A percentile compares a stretch with the other conserved stretches of the same genome.
phyloP scores from a whole-genome alignment of 2,329 filamentous ascomycete genomes.

The Tolypocladium guangdongense region DNA sequence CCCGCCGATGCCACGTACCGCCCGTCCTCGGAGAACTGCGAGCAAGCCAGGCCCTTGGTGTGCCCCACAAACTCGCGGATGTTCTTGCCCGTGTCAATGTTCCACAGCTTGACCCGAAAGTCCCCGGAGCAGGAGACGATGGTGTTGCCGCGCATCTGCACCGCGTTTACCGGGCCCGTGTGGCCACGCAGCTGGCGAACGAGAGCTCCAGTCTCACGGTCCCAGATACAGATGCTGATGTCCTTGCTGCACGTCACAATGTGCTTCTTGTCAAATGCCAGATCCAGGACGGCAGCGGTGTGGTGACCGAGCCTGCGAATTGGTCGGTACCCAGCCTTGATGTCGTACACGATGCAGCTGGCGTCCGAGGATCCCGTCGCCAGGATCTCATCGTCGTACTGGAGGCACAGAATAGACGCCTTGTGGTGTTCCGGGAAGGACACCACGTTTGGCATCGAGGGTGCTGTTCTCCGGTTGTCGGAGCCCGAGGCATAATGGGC shows the following conservation, averaged over 20 bases:
- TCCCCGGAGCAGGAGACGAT: conserved; percentile 92
- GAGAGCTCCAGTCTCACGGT: conserved; percentile 65
- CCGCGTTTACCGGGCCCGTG: conserved; percentile 86
- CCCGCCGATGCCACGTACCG: conserved; percentile 86
- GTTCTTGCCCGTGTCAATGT: conserved; percentile 76
- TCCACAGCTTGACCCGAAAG: conserved; percentile 90
- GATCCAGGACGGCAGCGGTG: conserved; percentile 79
- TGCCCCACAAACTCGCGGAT: conserved; percentile 86
- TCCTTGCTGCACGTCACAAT: conserved; percentile 98
- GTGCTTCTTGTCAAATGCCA: conserved; percentile 83
- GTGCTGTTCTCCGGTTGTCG: conserved; percentile 33
- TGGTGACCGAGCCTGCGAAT: conserved; percentile 70
- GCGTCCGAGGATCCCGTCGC: conserved; percentile 92
- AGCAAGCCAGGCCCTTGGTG: conserved; percentile 87
- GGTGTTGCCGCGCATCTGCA: conserved; percentile 86
- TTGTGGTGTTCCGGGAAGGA: conserved; percentile 64
- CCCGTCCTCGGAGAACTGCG: conserved; percentile 94
- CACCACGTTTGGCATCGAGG: conserved; percentile 41
- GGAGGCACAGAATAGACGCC: conserved; percentile 87
- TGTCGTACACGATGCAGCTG: conserved; percentile 83
- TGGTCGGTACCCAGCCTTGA: conserved; percentile 67
- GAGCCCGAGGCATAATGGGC: conserved; percentile 45
- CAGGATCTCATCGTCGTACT: conserved; percentile 87
- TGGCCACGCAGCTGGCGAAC: conserved; percentile 77
- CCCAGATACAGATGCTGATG: conserved; percentile 87